Conservation (phyloP, 169 alveolate genomes). For the Cryptosporidium bovis region DNA sequence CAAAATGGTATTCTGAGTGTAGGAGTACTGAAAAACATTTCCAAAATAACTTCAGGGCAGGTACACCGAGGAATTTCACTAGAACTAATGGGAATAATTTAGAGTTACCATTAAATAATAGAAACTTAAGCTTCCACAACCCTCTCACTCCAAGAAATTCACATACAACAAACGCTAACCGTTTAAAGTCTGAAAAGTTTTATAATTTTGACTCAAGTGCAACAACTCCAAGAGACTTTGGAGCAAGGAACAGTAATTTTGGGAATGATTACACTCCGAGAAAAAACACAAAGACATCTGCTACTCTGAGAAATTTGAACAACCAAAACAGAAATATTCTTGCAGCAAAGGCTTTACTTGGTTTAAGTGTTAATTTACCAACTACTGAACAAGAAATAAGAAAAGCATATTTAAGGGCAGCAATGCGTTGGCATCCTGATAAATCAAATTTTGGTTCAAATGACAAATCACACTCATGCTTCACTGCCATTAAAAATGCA, state of each 20-base stretch:
- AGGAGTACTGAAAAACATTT: not conserved
- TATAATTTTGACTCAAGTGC: not conserved
- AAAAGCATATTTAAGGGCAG: constrained; percentile 70
- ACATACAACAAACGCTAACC: not conserved
- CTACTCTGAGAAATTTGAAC: not conserved
- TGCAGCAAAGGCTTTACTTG: constrained; percentile 71
- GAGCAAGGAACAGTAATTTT: not conserved
- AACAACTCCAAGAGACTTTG: not conserved
- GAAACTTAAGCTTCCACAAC: not conserved
- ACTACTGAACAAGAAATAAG: constrained; percentile 54
- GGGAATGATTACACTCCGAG: constrained; percentile 39
- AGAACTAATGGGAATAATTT: not conserved
- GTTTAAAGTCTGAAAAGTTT: not conserved
- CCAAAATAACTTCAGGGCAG: not conserved
- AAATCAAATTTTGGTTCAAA: constrained; percentile 5
- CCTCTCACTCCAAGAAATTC: not conserved
- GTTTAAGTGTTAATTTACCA: constrained; percentile 49
- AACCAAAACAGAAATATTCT: constrained; percentile 19
- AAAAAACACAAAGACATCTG: not conserved
- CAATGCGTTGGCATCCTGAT: constrained; percentile 75
- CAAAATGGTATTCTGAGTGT: constrained; percentile 3
- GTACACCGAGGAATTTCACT: constrained; percentile 36
- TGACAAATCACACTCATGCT: constrained; percentile 45
- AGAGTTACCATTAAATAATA: constrained; percentile 42
- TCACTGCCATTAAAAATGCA: constrained; percentile 69